A percentile compares a stretch with the other conserved stretches of the same genome.
These are phyloP conservation scores for Viola pubescens DNA, from an alignment of 441 rosid genomes.

Conservation along the genomic window DNA sequence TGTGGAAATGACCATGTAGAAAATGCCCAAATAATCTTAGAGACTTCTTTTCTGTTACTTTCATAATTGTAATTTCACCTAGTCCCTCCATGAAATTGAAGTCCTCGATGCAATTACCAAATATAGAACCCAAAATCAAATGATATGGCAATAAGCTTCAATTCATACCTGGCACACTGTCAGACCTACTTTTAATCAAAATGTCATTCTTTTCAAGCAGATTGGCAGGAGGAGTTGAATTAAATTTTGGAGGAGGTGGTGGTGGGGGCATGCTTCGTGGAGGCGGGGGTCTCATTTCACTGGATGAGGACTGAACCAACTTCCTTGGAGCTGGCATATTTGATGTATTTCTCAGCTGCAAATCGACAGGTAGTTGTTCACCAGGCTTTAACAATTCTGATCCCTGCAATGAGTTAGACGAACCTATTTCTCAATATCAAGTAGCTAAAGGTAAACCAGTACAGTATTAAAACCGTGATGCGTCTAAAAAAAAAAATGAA, in stretches of 20 bases:
- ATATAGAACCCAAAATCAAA: constrained; percentile 1
- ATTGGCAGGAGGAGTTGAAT: constrained; percentile 21
- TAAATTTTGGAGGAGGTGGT: constrained; percentile 41
- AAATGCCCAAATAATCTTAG: not conserved
- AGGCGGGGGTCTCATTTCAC: constrained; percentile 25
- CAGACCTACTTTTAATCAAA: constrained; percentile 27
- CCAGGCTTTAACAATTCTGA: constrained; percentile 27
- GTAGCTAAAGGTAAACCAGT: constrained; percentile 1
- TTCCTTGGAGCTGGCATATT: constrained; percentile 49
- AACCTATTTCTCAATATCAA: constrained; percentile 23
- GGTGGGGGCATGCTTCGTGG: constrained; percentile 28
- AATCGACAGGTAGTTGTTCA: constrained; percentile 19
- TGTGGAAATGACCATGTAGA: not conserved
- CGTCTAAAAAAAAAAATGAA: not conserved
- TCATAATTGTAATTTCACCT: not conserved
- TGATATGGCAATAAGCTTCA: not conserved
- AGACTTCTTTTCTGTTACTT: not conserved
- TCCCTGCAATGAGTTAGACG: constrained; percentile 38
- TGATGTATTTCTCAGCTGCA: constrained; percentile 27
- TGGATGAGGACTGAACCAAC: constrained; percentile 28
- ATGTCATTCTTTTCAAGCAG: constrained; percentile 19
- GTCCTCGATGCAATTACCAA: not conserved
- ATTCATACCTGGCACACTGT: constrained; percentile 45
- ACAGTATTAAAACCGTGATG: not conserved
- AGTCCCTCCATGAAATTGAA: not conserved